Conservation (phyloP, 1,139 yeast genomes). For the Sugiyamaella neomexicana region DNA sequence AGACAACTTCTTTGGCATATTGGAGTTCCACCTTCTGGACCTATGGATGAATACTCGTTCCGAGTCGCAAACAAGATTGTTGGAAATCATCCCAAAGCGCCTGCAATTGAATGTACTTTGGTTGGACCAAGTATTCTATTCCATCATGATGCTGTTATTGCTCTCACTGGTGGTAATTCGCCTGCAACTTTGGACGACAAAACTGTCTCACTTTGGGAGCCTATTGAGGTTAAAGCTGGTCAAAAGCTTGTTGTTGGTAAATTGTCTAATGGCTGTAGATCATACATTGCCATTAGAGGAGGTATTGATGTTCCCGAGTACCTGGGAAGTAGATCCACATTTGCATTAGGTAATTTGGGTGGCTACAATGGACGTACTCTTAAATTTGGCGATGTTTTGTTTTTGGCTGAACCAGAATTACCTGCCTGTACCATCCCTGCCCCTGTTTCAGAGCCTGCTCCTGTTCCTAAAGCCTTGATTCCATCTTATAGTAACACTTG, state of each 20-base stretch:
- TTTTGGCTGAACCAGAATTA: conserved; percentile 74
- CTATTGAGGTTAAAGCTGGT: conserved; percentile 68
- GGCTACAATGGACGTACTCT: conserved; percentile 91
- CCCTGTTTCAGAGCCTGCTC: conserved; percentile 63
- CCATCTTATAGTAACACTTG: conserved; percentile 67
- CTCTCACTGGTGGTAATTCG: conserved; percentile 83
- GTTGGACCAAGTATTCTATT: conserved; percentile 82
- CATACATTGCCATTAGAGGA: conserved; percentile 85
- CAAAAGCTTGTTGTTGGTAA: conserved; percentile 81
- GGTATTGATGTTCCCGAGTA: conserved; percentile 94
- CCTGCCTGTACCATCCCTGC: conserved; percentile 68
- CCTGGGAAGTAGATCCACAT: conserved; percentile 93
- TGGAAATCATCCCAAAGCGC: conserved; percentile 77
- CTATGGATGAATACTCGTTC: conserved; percentile 93
- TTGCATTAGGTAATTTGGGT: conserved; percentile 91
- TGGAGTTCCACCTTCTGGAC: conserved; percentile 98
- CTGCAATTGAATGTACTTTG: conserved; percentile 87
- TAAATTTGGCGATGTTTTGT: conserved; percentile 88
- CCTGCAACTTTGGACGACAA: conserved; percentile 65
- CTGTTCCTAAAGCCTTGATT: conserved; percentile 57
- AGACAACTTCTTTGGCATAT: conserved; percentile 82
- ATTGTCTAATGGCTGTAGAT: conserved; percentile 77
- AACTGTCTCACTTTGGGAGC: conserved; percentile 63
- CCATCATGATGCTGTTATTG: conserved; percentile 74
- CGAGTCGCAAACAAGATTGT: conserved; percentile 86